These are phyloP conservation scores for Acaromyces ingoldii DNA, from an alignment of 1,284 basidiomycete genomes.

Conservation along the genomic window DNA sequence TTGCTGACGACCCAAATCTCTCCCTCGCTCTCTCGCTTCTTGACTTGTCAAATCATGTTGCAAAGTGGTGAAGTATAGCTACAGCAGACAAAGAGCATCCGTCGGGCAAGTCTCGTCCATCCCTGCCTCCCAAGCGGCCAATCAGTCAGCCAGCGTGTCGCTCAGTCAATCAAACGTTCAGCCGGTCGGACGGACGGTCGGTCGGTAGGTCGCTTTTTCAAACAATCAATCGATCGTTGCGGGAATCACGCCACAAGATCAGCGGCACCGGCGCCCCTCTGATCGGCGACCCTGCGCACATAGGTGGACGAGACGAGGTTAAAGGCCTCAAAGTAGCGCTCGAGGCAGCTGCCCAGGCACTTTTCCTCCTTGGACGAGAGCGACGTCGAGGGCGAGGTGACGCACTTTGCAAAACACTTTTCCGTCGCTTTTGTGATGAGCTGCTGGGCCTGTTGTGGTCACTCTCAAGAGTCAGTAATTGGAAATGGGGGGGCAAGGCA, in stretches of 20 bases:
- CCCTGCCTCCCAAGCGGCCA: no score
- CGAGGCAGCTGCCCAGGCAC: slow-evolving; percentile 44
- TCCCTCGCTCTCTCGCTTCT: no score
- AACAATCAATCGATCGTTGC: no score
- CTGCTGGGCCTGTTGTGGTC: slow-evolving; percentile 30
- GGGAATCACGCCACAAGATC: background rate
- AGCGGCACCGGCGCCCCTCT: slow-evolving; percentile 25
- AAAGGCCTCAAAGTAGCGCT: slow-evolving; percentile 49
- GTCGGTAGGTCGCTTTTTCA: no score
- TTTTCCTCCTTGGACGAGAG: slow-evolving; percentile 44
- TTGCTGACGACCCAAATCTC: no score
- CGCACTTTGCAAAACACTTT: slow-evolving; percentile 48
- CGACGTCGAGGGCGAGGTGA: slow-evolving; percentile 31
- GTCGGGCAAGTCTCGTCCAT: no score
- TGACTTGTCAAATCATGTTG: no score
- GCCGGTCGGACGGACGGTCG: no score
- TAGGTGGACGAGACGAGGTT: slow-evolving; percentile 44
- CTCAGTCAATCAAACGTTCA: no score
- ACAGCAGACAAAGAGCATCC: no score
- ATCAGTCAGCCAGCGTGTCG: no score
- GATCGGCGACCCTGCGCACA: slow-evolving; percentile 31
- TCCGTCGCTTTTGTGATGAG: slow-evolving; percentile 48
- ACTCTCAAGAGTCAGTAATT: background rate
- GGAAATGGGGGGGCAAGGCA: background rate
- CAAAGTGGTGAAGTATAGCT: no score